Conservation (phyloP, 2,329 filamentous ascomycete genomes). For the Xylaria sp. region DNA sequence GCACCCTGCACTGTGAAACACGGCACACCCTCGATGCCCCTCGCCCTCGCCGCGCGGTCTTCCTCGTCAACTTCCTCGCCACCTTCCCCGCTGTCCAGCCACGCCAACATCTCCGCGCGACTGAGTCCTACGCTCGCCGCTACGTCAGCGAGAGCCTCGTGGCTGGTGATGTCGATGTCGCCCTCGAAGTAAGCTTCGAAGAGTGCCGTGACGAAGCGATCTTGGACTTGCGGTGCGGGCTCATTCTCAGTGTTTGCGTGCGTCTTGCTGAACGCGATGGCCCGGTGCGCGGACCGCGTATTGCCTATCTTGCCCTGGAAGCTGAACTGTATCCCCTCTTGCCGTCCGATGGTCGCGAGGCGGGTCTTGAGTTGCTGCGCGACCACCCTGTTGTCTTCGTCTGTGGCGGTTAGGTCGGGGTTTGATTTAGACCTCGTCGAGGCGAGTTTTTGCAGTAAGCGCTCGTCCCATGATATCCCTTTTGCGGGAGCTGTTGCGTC, state of each 20-base stretch:
- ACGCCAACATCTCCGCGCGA: slow-evolving; percentile 25
- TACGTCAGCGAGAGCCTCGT: slow-evolving; percentile 25
- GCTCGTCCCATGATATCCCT: slow-evolving; percentile 37
- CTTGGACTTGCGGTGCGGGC: not conserved
- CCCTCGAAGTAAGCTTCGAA: slow-evolving; percentile 36
- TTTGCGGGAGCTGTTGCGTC: slow-evolving; percentile 43
- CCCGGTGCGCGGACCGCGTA: slow-evolving; percentile 34
- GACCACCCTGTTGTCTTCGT: not conserved
- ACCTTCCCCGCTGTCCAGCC: slow-evolving; percentile 33
- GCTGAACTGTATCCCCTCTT: slow-evolving; percentile 23
- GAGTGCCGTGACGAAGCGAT: slow-evolving; percentile 28
- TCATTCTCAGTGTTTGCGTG: not conserved
- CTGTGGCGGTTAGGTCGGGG: slow-evolving; percentile 30
- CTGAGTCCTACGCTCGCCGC: slow-evolving; percentile 32
- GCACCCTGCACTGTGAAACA: slow-evolving; percentile 31
- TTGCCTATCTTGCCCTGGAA: slow-evolving; percentile 28
- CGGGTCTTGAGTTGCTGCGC: slow-evolving; percentile 4
- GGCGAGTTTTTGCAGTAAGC: slow-evolving; percentile 39
- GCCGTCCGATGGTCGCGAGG: slow-evolving; percentile 19
- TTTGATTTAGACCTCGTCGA: slow-evolving; percentile 31
- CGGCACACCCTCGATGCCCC: slow-evolving; percentile 33
- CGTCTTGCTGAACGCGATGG: slow-evolving; percentile 41
- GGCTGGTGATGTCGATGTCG: slow-evolving; percentile 33
- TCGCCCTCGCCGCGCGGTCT: slow-evolving; percentile 18
- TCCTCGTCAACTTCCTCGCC: slow-evolving; percentile 37